Evolutionary conservation across 164 flowering plant species (phyloP).

Genomic region (Chimonanthus salicifolius): DNA sequence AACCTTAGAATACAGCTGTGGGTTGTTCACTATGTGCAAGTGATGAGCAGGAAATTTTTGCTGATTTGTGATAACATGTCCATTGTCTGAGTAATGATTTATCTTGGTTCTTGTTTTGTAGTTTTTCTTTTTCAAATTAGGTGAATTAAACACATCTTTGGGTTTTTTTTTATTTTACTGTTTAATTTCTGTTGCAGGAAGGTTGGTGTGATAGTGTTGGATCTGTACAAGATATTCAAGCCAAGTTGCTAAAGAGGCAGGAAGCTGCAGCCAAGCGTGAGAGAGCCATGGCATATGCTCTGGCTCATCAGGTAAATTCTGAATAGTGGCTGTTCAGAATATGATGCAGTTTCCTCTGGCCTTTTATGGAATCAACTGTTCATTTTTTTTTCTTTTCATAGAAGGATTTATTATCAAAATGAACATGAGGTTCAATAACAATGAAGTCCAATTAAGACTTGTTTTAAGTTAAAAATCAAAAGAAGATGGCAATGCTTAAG

Average conservation of each 20-base stretch:
- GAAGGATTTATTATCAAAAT: not conserved
- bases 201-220: constrained; percentile 98
- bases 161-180: constrained; percentile 1
- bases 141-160: not conserved
- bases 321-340: not conserved
- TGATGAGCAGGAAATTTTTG: not conserved
- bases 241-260: constrained; percentile 86
- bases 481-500: too few relatives aligned
- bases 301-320: constrained; percentile 79
- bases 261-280: constrained; percentile 99
- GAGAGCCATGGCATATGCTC: constrained; percentile 99
- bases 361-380: not conserved
- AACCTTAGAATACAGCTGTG: too few relatives aligned
- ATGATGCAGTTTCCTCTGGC: not conserved
- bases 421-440: too few relatives aligned
- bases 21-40: too few relatives aligned
- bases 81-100: not conserved
- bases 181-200: constrained; percentile 44
- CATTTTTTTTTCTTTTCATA: not conserved
- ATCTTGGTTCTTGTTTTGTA: not conserved
- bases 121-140: not conserved
- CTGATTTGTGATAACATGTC: not conserved
- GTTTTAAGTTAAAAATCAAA: too few relatives aligned
- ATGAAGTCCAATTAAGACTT: too few relatives aligned
- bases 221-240: constrained; percentile 86